Percentiles rank a stretch among this genome's conserved stretches.
phyloP scores from a whole-genome alignment of 2,329 filamentous ascomycete species.

The Akanthomyces uredinophilus region DNA sequence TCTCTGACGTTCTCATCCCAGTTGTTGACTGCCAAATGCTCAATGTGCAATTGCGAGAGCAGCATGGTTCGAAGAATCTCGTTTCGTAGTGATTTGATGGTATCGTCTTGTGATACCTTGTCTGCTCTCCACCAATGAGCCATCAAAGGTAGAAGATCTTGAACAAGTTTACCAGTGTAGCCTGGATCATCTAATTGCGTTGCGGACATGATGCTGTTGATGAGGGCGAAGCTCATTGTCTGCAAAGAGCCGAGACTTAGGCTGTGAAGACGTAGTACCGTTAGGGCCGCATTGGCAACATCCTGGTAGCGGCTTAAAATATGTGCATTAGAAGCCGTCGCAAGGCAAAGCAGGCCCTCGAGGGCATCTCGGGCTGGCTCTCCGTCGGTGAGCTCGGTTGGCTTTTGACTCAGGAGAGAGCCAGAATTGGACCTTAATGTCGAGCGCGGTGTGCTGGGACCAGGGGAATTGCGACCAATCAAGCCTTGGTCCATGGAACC shows the following conservation, averaged over 20 bases:
- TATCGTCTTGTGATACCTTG: slow-evolving; percentile 53
- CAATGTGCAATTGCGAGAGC: slow-evolving; percentile 57
- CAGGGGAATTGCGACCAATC: slow-evolving; percentile 42
- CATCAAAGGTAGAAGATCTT: slow-evolving; percentile 64
- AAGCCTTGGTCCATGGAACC: slow-evolving; percentile 31
- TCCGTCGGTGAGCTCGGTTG: slow-evolving; percentile 24
- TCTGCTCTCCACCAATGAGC: slow-evolving; percentile 74
- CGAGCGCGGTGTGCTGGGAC: slow-evolving; percentile 31
- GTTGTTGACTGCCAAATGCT: slow-evolving; percentile 47
- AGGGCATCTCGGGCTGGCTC: slow-evolving; percentile 39
- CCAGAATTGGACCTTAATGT: slow-evolving; percentile 24
- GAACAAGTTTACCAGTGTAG: slow-evolving; percentile 55
- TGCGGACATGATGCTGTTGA: slow-evolving; percentile 66
- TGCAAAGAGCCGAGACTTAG: slow-evolving; percentile 59
- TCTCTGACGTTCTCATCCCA: slow-evolving; percentile 34
- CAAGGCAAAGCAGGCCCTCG: slow-evolving; percentile 50
- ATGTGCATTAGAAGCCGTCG: slow-evolving; percentile 8
- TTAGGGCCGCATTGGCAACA: slow-evolving; percentile 52
- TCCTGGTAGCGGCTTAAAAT: slow-evolving; percentile 42
- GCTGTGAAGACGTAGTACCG: slow-evolving; percentile 55
- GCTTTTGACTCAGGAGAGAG: slow-evolving; percentile 28
- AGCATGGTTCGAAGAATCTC: slow-evolving; percentile 73
- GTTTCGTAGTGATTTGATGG: slow-evolving; percentile 61
- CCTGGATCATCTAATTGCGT: slow-evolving; percentile 63
- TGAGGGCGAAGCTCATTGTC: slow-evolving; percentile 66